Percentiles rank a stretch among this genome's conserved stretches.
Evolutionary conservation across 129 eudicot genomes (phyloP).

Genomic region (Lactuca saligna): DNA sequence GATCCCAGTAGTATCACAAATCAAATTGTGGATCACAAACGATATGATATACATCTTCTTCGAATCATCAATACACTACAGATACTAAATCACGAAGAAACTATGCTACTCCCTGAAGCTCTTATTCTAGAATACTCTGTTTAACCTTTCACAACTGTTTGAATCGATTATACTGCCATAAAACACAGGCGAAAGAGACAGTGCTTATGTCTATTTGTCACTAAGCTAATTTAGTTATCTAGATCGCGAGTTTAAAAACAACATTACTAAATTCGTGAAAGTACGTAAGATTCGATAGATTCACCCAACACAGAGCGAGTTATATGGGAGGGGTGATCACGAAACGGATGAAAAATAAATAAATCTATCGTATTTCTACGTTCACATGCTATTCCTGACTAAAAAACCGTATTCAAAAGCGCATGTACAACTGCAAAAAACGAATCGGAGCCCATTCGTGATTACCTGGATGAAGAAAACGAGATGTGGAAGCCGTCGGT

Average conservation of each 20-base stretch:
- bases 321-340: neutral
- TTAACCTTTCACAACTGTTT: neutral
- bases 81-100: neutral
- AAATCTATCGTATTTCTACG: slow-evolving; percentile 4
- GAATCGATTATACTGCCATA: slow-evolving; percentile 5
- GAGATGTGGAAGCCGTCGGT: slow-evolving; percentile 20
- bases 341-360: neutral
- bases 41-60: neutral
- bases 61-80: neutral
- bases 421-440: neutral
- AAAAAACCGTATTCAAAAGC: neutral
- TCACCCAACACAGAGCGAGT: neutral
- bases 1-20: neutral
- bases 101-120: neutral
- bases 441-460: neutral
- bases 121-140: neutral
- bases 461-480: neutral
- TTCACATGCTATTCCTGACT: neutral
- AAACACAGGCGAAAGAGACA: neutral
- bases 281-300: slow-evolving; percentile 4
- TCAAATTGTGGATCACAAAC: slow-evolving; percentile 18
- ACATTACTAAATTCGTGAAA: neutral
- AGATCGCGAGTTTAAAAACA: slow-evolving; percentile 5
- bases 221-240: neutral
- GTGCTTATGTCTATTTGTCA: neutral